Evolutionary conservation across 768 basidiomycete species (phyloP).

Genomic region (Xerocomellus intermedius): DNA sequence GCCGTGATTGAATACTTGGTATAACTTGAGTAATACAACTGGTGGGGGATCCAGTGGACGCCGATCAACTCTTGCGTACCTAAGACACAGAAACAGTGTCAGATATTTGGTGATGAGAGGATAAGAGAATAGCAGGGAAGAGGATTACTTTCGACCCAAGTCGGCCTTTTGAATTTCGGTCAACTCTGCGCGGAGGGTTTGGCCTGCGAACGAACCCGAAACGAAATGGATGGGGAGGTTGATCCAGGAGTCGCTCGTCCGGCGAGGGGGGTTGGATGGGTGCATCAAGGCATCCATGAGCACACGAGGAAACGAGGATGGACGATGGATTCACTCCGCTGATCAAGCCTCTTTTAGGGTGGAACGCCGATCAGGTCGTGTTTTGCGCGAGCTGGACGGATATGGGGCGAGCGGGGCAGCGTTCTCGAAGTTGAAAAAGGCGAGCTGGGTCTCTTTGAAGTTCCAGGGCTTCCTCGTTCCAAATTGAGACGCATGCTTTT

Average conservation of each 20-base stretch:
- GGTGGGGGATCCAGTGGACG: constrained; percentile 72
- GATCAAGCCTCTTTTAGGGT: constrained; percentile 8
- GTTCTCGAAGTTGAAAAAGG: not conserved
- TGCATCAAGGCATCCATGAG: constrained; percentile 22
- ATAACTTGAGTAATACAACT: constrained; percentile 51
- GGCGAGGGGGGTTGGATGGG: constrained; percentile 19
- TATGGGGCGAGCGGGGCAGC: constrained; percentile 2
- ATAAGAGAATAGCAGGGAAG: not conserved
- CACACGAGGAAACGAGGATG: not conserved
- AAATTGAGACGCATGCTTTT: constrained; percentile 25
- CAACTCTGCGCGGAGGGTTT: constrained; percentile 51
- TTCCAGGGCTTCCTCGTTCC: constrained; percentile 15
- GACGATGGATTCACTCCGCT: not conserved
- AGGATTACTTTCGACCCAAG: constrained; percentile 59
- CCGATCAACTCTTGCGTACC: constrained; percentile 60
- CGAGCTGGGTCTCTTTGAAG: not conserved
- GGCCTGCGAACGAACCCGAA: constrained; percentile 60
- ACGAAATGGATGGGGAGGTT: constrained; percentile 51
- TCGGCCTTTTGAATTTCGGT: constrained; percentile 66
- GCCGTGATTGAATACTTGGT: constrained; percentile 42
- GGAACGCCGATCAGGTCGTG: constrained; percentile 15
- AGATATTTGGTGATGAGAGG: not conserved
- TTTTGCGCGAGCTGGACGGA: constrained; percentile 8
- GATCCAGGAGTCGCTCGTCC: constrained; percentile 29
- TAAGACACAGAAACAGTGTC: constrained; percentile 21